Evolutionary conservation across 768 basidiomycete species (phyloP).

Genomic region (Boletus rex-veris): DNA sequence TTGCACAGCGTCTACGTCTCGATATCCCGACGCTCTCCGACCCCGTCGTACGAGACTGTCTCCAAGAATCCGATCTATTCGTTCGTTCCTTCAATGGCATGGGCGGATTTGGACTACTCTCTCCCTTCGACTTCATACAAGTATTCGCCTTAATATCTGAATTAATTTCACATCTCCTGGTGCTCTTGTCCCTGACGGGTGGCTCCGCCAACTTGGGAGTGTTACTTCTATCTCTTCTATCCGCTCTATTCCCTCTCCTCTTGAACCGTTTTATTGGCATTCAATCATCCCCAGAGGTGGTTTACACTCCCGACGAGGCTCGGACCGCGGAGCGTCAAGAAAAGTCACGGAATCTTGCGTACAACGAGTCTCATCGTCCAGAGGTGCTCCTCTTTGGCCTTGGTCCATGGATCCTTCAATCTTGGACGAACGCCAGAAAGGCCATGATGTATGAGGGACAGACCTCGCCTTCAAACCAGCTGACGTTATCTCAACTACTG

Average conservation of each 20-base stretch:
- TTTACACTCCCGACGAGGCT: constrained; percentile 53
- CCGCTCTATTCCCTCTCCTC: constrained; percentile 57
- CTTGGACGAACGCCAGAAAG: constrained; percentile 67
- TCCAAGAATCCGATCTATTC: constrained; percentile 86
- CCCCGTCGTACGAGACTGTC: constrained; percentile 66
- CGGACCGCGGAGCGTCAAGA: constrained; percentile 70
- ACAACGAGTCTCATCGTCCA: constrained; percentile 72
- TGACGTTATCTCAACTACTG: constrained; percentile 44
- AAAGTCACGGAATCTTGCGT: constrained; percentile 68
- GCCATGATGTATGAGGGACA: constrained; percentile 57
- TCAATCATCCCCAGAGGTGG: constrained; percentile 40
- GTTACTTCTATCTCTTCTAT: constrained; percentile 57
- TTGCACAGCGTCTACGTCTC: constrained; percentile 71
- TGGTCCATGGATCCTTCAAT: constrained; percentile 77
- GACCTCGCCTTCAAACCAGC: constrained; percentile 33
- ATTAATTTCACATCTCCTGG: constrained; percentile 64
- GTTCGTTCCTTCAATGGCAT: constrained; percentile 74
- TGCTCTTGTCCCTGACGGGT: constrained; percentile 62
- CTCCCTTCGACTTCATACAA: constrained; percentile 76
- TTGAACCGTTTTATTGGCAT: constrained; percentile 48
- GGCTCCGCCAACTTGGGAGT: constrained; percentile 50
- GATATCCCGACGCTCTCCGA: constrained; percentile 79
- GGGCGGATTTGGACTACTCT: constrained; percentile 73
- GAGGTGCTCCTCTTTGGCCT: constrained; percentile 82
- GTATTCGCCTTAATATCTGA: constrained; percentile 69